These are phyloP conservation scores for Sclerospora graminicola DNA, from an alignment of 352 stramenopile genomes.

Conservation along the genomic window DNA sequence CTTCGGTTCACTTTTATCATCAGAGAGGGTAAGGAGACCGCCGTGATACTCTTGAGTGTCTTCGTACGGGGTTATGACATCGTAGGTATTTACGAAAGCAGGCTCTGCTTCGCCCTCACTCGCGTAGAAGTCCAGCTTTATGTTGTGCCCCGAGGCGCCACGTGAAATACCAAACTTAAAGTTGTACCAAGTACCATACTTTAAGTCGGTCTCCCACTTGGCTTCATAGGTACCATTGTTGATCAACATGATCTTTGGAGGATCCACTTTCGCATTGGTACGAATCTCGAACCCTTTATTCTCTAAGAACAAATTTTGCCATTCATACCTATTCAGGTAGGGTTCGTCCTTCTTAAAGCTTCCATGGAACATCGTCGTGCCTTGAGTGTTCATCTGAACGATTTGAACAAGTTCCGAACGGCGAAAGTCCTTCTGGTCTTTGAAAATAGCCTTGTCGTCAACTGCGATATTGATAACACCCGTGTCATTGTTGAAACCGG, in stretches of 20 bases:
- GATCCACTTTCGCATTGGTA: conserved; percentile 37
- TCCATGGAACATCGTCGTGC: conserved; percentile 51
- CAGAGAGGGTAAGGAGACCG: no score
- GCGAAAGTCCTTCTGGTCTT: conserved; percentile 44
- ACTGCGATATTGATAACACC: conserved; percentile 6
- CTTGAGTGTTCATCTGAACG: conserved; percentile 22
- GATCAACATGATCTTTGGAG: conserved; percentile 45
- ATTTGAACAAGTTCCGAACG: conserved; percentile 61
- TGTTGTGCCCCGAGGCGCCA: background rate
- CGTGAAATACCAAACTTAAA: conserved; percentile 41
- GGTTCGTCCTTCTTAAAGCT: conserved; percentile 39
- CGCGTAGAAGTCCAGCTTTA: conserved; percentile 41
- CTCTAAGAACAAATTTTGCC: conserved; percentile 53
- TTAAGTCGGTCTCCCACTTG: conserved; percentile 43
- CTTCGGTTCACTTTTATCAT: no score
- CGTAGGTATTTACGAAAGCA: conserved; percentile 29
- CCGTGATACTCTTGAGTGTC: conserved; percentile 57
- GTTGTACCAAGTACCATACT: conserved; percentile 53
- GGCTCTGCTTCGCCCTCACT: conserved; percentile 34
- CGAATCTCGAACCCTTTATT: conserved; percentile 51
- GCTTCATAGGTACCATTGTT: conserved; percentile 35
- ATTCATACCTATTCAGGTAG: conserved; percentile 32
- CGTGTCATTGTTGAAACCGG: conserved; percentile 33
- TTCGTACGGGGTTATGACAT: conserved; percentile 11
- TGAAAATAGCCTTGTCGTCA: conserved; percentile 7